Conservation (phyloP, 1,284 basidiomycete genomes). For the Trichosporon faecale region DNA sequence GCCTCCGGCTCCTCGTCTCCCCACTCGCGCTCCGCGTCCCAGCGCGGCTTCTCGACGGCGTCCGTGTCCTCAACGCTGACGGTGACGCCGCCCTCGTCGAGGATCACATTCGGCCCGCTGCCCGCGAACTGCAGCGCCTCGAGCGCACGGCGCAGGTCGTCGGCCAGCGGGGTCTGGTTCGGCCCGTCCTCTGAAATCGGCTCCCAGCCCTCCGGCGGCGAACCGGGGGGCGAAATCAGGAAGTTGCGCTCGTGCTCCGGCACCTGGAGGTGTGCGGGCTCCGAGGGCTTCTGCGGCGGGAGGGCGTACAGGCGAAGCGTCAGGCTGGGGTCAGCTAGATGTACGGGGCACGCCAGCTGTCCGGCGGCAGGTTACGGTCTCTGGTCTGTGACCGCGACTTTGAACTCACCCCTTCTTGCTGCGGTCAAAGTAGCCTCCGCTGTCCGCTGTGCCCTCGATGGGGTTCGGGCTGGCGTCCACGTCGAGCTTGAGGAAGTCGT, state of each 20-base stretch:
- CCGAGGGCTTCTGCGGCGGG: slow-evolving; percentile 62
- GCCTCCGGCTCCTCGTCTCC: slow-evolving; percentile 17
- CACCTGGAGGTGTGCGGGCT: slow-evolving; percentile 61
- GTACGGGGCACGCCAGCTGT: neutral
- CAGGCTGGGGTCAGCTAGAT: slow-evolving; percentile 48
- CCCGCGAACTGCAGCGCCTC: slow-evolving; percentile 50
- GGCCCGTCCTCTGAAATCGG: slow-evolving; percentile 87
- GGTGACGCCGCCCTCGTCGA: slow-evolving; percentile 44
- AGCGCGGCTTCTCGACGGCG: slow-evolving; percentile 8
- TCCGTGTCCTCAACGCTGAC: slow-evolving; percentile 47
- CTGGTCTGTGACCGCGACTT: too few relatives aligned
- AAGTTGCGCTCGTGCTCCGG: slow-evolving; percentile 87
- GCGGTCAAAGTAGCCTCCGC: slow-evolving; percentile 17
- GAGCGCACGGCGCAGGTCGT: slow-evolving; percentile 80
- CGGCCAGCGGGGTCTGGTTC: slow-evolving; percentile 78
- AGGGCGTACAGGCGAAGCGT: slow-evolving; percentile 74
- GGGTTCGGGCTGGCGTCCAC: slow-evolving; percentile 10
- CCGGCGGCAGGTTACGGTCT: neutral
- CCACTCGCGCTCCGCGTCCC: slow-evolving; percentile 24
- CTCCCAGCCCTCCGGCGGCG: slow-evolving; percentile 96
- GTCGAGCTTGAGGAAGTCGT: slow-evolving; percentile 44
- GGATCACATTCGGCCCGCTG: slow-evolving; percentile 39
- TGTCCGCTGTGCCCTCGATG: slow-evolving; percentile 15
- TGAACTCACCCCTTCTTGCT: slow-evolving; percentile 16
- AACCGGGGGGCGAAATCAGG: slow-evolving; percentile 96